These are phyloP conservation scores for Juglanconis juglandina DNA, from an alignment of 2,329 filamentous ascomycete genomes.

Conservation along the genomic window DNA sequence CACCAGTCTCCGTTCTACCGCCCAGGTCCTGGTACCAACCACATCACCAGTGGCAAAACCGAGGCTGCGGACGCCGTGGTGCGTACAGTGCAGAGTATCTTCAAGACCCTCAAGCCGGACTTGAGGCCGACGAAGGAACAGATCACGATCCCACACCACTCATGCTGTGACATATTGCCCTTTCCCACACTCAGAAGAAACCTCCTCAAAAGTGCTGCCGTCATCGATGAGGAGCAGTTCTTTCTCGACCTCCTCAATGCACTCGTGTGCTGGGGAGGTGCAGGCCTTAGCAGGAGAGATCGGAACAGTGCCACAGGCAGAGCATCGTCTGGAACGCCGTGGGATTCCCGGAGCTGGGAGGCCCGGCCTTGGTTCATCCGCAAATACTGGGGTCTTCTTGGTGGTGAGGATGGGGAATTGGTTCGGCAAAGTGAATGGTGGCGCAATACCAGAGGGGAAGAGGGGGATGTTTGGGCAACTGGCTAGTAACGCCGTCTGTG, in stretches of 20 bases:
- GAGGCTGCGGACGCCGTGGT: constrained; percentile 14
- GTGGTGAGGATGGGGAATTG: constrained; percentile 19
- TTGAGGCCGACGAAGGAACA: constrained; percentile 24
- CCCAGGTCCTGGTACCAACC: background rate
- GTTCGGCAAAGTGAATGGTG: constrained; percentile 20
- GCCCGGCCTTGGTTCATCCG: constrained; percentile 17
- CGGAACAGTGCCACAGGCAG: constrained; percentile 14
- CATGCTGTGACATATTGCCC: constrained; percentile 24
- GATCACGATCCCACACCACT: constrained; percentile 22
- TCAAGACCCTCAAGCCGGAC: constrained; percentile 23
- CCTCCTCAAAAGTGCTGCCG: constrained; percentile 15
- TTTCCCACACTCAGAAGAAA: constrained; percentile 25
- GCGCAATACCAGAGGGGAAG: constrained; percentile 13
- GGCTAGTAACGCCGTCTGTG: background rate
- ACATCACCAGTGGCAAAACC: background rate
- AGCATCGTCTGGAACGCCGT: constrained; percentile 23
- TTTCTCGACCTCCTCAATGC: constrained; percentile 24
- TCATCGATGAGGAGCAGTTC: constrained; percentile 23
- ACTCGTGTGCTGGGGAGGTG: constrained; percentile 25
- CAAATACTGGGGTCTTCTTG: constrained; percentile 18
- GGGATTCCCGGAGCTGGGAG: constrained; percentile 22
- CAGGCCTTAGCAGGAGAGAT: constrained; percentile 15
- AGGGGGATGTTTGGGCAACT: constrained; percentile 1
- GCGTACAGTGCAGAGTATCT: constrained; percentile 22
- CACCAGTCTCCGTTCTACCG: constrained; percentile 28